phyloP scores from a whole-genome alignment of 176 grass and related monocot species.

The Canna indica region DNA sequence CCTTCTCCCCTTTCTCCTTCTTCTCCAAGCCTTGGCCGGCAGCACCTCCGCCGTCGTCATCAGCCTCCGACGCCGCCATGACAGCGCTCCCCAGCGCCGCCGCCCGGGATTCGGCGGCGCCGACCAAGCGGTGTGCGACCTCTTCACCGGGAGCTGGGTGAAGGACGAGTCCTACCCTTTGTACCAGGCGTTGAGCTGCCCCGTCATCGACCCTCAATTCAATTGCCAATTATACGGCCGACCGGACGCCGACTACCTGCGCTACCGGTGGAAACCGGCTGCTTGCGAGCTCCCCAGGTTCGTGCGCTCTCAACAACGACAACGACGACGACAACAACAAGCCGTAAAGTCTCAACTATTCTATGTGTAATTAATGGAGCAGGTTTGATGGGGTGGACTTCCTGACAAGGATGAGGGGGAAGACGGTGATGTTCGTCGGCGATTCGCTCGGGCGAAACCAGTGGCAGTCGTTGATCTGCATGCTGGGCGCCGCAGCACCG shows the following conservation, averaged over 20 bases:
- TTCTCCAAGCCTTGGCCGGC: neutral
- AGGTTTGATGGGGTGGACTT: slow-evolving; percentile 73
- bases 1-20: neutral
- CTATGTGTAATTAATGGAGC: no score
- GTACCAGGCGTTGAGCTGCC: slow-evolving; percentile 61
- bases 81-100: neutral
- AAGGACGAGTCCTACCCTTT: slow-evolving; percentile 36
- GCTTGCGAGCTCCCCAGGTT: slow-evolving; percentile 60
- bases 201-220: slow-evolving; percentile 72
- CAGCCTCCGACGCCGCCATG: neutral
- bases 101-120: neutral
- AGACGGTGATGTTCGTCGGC: slow-evolving; percentile 93
- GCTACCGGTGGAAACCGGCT: slow-evolving; percentile 56
- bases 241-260: slow-evolving; percentile 71
- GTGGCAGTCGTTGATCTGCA: slow-evolving; percentile 92
- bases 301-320: no score
- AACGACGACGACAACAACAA: no score
- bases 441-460: slow-evolving; percentile 87
- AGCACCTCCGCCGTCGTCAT: neutral
- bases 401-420: slow-evolving; percentile 69
- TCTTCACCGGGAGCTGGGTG: slow-evolving; percentile 75
- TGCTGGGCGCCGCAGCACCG: slow-evolving; percentile 61
- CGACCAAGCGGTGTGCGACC: slow-evolving; percentile 33
- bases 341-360: no score
- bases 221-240: slow-evolving; percentile 89